Evolutionary conservation across 2,329 filamentous ascomycete genomes (phyloP).

Genomic region (Penicillium rolfsii): DNA sequence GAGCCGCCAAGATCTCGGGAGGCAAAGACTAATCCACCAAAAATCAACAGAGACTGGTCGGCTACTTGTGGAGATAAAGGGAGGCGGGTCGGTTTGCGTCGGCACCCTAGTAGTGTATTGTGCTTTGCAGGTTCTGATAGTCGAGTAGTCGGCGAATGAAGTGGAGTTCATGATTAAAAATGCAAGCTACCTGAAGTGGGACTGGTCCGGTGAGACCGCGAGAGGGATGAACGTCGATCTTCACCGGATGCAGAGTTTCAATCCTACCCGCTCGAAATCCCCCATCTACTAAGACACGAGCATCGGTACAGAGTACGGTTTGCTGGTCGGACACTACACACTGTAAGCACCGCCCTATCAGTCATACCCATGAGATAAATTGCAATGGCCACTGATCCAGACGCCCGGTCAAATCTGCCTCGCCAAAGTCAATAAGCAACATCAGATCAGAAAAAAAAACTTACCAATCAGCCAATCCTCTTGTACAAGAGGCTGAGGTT

Average conservation of each 20-base stretch:
- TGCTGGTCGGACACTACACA: background rate
- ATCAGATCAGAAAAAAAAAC: background rate
- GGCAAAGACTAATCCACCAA: constrained; percentile 13
- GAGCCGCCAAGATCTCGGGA: constrained; percentile 19
- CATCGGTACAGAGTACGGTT: background rate
- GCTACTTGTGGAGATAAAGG: background rate
- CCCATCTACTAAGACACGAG: background rate
- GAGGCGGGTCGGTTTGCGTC: constrained; percentile 17
- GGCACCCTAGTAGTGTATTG: background rate
- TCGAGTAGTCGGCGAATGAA: background rate
- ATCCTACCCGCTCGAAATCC: background rate
- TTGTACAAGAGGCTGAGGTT: background rate
- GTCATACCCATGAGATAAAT: too few relatives aligned
- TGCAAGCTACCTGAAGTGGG: too few relatives aligned
- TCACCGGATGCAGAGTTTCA: background rate
- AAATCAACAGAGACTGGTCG: background rate
- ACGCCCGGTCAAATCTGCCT: background rate
- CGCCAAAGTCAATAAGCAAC: background rate
- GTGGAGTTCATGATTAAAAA: background rate
- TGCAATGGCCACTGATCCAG: background rate
- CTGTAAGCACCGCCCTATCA: background rate
- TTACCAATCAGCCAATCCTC: background rate
- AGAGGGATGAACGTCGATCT: background rate
- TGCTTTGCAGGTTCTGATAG: background rate
- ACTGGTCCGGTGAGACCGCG: background rate